Evolutionary conservation across 441 rosid genomes (phyloP).

Genomic region (Pelargonium cotyledonis): DNA sequence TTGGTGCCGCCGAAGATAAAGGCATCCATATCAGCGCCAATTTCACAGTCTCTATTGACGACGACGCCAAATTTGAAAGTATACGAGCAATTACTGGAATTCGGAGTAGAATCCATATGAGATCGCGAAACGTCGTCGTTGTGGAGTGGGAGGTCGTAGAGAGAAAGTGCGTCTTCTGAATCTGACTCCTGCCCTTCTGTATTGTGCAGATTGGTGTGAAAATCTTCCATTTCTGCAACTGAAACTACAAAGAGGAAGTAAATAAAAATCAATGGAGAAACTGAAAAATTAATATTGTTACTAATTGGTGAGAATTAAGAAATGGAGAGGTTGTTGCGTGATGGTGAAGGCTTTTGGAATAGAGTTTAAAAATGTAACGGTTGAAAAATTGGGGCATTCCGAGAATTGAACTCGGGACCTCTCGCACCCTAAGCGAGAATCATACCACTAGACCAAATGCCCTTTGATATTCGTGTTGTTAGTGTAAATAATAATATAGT

Average conservation of each 20-base stretch:
- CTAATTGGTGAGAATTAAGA: too few relatives aligned
- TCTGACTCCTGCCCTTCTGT: neutral
- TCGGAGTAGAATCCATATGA: neutral
- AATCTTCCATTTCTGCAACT: neutral
- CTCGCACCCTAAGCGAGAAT: constrained; percentile 54
- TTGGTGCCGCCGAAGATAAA: too few relatives aligned
- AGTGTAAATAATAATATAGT: too few relatives aligned
- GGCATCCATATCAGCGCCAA: neutral
- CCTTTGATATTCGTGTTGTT: too few relatives aligned
- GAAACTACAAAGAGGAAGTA: too few relatives aligned
- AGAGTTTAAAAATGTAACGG: too few relatives aligned
- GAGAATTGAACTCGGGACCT: constrained; percentile 55
- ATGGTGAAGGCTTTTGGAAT: neutral
- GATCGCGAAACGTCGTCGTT: neutral
- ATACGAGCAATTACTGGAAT: neutral
- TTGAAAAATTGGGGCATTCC: constrained; percentile 68
- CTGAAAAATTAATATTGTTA: neutral
- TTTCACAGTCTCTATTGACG: neutral
- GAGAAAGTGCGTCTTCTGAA: neutral
- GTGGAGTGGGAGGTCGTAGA: neutral
- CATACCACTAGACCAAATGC: constrained; percentile 59
- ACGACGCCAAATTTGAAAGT: neutral
- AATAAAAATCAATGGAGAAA: neutral
- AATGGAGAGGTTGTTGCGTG: neutral
- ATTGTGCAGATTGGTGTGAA: neutral